Base-by-base conservation (phyloP, 2,329 filamentous ascomycete genomes). In the Chaetomiaceae sp. region DNA sequence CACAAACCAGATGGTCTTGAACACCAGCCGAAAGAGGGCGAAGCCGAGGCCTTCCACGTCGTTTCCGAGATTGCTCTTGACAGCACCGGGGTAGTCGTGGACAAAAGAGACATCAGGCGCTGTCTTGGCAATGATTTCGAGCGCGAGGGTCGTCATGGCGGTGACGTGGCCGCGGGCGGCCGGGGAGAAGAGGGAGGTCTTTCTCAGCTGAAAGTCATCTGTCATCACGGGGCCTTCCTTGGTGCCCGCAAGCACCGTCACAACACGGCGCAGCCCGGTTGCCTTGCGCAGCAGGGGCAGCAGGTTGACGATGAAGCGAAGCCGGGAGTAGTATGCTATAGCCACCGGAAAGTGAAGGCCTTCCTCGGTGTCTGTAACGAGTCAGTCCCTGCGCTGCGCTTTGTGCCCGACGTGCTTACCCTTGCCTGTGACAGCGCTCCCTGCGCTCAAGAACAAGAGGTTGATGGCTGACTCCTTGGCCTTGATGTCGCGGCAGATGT, bases 291-390 rank as follows among this genome's bases (percentile, higher is more conserved):
- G 62, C 0, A 70, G 61, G 0, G 69, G 68, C 5, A 71, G 52
- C 5, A 72, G 61, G 36, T 68, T 68, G 7, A 53, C 59, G 23
- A 66, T 49, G 8, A 70, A 50, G 3, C 68, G 64, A 6, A 67
- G 42, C 20, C 69, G 64, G 3, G 65, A 57, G 51, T 64, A 69
- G 59, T 68, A 71, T 4, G 64, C 63, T 11, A 71, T 42, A 3
- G 65, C 53, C 29, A 67, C 55, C 36, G 51, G 60, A 3, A 49
- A 37, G n/a, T 71, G 62, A 4, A 71, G 60, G 27, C 63, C 63
- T 54, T 72, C 69, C 9, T 52, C 34, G 1, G 67, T 71, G 47
- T 66, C 67, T 65, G n/a, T 3, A 2, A 17, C 15, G 5, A 3
- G 12, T 45, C 27, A 45, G 12, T 40, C 19, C 17, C 14, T 49